Evolutionary conservation across 2,329 filamentous ascomycete species (phyloP).

Genomic region (Chalara sp.): DNA sequence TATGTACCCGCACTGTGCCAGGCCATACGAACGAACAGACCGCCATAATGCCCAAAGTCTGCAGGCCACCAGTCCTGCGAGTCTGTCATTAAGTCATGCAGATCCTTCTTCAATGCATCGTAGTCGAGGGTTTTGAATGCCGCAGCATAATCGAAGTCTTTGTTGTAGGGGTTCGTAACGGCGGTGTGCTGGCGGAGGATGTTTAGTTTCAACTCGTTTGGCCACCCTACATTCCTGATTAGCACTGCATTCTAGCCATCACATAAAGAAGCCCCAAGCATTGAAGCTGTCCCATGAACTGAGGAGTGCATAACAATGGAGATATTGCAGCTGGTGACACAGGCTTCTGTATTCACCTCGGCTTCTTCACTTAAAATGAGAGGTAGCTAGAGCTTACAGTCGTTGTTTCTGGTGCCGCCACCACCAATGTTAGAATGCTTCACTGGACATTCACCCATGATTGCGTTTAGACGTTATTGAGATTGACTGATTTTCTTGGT

Average conservation of each 20-base stretch:
- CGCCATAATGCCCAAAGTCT: constrained; percentile 75
- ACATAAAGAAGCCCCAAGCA: background rate
- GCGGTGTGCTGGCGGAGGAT: constrained; percentile 66
- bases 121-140: constrained; percentile 71
- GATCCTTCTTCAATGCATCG: constrained; percentile 65
- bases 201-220: constrained; percentile 58
- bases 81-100: constrained; percentile 65
- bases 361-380: background rate
- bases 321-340: background rate
- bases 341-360: background rate
- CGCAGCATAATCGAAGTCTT: constrained; percentile 64
- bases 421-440: constrained; percentile 31
- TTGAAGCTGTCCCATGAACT: background rate
- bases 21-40: constrained; percentile 73
- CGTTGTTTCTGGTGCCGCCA: constrained; percentile 58
- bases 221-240: constrained; percentile 46
- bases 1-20: constrained; percentile 80
- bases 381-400: constrained; percentile 42
- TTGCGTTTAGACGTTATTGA: constrained; percentile 1
- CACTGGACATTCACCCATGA: constrained; percentile 19
- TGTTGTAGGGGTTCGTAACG: constrained; percentile 52
- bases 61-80: constrained; percentile 79
- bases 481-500: too few species aligned
- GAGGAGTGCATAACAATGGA: background rate
- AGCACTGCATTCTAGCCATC: too few species aligned